Conservation (phyloP, 768 basidiomycete species). For the Tricholoma terreum region DNA sequence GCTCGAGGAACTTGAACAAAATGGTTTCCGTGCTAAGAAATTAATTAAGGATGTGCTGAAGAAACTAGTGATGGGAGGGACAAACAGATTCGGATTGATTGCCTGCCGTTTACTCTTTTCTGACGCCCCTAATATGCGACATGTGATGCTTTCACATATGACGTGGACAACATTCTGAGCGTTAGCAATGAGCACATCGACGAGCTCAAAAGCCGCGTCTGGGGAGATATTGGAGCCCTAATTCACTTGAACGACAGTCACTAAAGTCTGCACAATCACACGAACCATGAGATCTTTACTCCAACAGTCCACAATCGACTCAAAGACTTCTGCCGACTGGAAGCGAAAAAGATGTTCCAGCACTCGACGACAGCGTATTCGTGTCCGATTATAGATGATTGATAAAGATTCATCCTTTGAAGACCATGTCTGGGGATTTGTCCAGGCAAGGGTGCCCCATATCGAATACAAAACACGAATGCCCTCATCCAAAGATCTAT, state of each 20-base stretch:
- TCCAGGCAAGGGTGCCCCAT: conserved; percentile 64
- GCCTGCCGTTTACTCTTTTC: conserved; percentile 62
- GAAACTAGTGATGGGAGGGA: conserved; percentile 8
- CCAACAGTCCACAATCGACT: conserved; percentile 85
- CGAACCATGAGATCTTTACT: conserved; percentile 51
- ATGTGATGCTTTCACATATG: conserved; percentile 78
- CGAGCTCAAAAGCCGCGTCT: conserved; percentile 70
- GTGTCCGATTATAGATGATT: conserved; percentile 63
- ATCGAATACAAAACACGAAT: conserved; percentile 74
- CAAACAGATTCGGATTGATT: conserved; percentile 67
- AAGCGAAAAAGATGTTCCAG: conserved; percentile 85
- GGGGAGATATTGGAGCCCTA: conserved; percentile 38
- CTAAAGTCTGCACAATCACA: conserved; percentile 3
- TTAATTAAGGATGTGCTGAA: conserved; percentile 5
- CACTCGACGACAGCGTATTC: conserved; percentile 69
- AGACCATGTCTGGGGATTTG: conserved; percentile 39
- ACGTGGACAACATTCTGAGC: conserved; percentile 87
- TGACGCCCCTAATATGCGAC: conserved; percentile 50
- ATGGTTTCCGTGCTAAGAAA: conserved; percentile 57
- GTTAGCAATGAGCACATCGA: conserved; percentile 80
- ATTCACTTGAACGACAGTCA: conserved; percentile 7
- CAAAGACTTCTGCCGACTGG: conserved; percentile 77
- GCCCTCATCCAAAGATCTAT: conserved; percentile 75
- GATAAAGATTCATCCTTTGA: conserved; percentile 67
- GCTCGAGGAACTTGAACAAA: conserved; percentile 86